Evolutionary conservation across 306 rosid genomes (phyloP).

Genomic region (Corylus heterophylla): DNA sequence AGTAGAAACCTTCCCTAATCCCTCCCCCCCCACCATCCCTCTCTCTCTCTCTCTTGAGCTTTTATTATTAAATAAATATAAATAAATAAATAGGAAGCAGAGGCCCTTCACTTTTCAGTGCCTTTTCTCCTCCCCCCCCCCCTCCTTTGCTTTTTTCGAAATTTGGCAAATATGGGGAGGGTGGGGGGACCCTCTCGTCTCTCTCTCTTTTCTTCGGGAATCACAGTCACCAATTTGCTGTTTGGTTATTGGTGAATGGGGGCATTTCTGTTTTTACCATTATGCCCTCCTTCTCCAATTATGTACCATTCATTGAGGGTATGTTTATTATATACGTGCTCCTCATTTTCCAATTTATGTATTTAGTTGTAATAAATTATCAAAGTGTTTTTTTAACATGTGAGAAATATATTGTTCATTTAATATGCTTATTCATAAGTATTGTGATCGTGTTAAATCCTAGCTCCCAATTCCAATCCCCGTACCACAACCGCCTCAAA

Average conservation of each 20-base stretch:
- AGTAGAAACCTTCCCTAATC: background rate
- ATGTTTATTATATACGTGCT: too few species aligned
- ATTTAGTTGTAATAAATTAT: too few species aligned
- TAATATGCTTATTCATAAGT: too few species aligned
- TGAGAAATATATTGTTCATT: too few species aligned
- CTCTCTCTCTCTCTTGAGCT: background rate
- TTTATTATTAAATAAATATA: too few species aligned
- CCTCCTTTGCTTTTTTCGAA: background rate
- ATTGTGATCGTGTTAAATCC: too few species aligned
- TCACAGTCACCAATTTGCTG: background rate
- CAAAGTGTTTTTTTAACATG: too few species aligned
- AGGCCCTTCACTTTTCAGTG: background rate
- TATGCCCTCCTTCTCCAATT: background rate
- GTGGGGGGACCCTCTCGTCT: background rate
- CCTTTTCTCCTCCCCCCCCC: background rate
- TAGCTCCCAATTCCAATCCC: too few species aligned
- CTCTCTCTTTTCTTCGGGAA: background rate
- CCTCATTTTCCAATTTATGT: too few species aligned
- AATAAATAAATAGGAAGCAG: too few species aligned
- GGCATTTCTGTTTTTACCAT: background rate
- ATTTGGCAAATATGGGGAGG: background rate
- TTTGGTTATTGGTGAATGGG: background rate
- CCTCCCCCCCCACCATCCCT: background rate
- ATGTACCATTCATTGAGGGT: too few species aligned
- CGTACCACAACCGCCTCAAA: too few species aligned